A percentile compares a stretch with the other conserved stretches of the same genome.
Evolutionary conservation across 768 basidiomycete genomes (phyloP).

Genomic region (Leccinum ochraceum): DNA sequence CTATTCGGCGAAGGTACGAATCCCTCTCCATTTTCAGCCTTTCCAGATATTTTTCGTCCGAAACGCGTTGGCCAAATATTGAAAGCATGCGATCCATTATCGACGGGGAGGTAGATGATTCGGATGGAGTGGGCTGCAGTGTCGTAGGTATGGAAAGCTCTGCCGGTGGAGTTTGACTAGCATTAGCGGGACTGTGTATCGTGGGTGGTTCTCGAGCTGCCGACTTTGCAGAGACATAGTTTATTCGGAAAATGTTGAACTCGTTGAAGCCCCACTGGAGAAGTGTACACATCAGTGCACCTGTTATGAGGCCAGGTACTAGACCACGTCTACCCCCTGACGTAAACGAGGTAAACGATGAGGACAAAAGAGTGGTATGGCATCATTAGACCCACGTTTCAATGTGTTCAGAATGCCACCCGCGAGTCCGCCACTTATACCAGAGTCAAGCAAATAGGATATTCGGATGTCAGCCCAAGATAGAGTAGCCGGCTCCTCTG

Average conservation of each 20-base stretch:
- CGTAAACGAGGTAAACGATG: slow-evolving; percentile 6
- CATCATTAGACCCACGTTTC: slow-evolving; percentile 47
- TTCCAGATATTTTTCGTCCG: slow-evolving; percentile 72
- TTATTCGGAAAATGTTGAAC: slow-evolving; percentile 57
- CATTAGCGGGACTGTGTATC: slow-evolving; percentile 1
- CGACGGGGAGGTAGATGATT: slow-evolving; percentile 9
- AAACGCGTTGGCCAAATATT: slow-evolving; percentile 42
- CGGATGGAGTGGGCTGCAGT: slow-evolving; percentile 17
- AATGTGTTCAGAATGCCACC: slow-evolving; percentile 60
- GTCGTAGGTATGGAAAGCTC: slow-evolving; percentile 6
- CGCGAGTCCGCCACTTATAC: slow-evolving; percentile 67
- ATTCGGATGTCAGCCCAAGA: slow-evolving; percentile 57
- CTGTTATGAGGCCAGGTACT: slow-evolving; percentile 60
- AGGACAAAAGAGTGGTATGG: background rate
- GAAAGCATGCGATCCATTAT: slow-evolving; percentile 41
- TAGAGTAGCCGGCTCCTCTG: slow-evolving; percentile 18
- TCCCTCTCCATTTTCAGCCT: slow-evolving; percentile 60
- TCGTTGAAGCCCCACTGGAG: slow-evolving; percentile 76
- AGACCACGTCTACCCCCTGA: slow-evolving; percentile 64
- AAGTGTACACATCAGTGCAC: slow-evolving; percentile 54
- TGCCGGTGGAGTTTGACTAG: background rate
- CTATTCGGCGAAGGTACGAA: slow-evolving; percentile 54
- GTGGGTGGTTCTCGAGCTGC: background rate
- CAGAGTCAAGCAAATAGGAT: slow-evolving; percentile 66
- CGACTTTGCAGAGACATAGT: slow-evolving; percentile 45